Base-by-base conservation (phyloP, 352 stramenopile species). In the Blastocystis hominis region DNA sequence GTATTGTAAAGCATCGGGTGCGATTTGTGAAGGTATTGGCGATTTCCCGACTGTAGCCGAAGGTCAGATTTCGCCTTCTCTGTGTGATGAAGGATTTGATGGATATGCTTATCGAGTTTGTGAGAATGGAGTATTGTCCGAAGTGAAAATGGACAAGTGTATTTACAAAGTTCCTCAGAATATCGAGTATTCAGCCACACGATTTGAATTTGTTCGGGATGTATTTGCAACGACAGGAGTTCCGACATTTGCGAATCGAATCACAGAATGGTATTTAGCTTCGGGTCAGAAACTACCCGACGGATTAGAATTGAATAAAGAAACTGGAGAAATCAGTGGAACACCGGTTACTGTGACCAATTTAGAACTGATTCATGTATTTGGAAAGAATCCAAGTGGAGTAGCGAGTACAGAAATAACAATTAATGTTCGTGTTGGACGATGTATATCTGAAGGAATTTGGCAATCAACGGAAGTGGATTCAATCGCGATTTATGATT, bases 61-160 rank as follows among this genome's bases (percentile, higher is more conserved):
- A n/a, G 75, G 75, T 1, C 36, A 86, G 40, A 75, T 75, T 36
- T 75, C 56, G 1, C 62, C 55, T 42, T 42, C 50, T 17, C 20
- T 7, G 15, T 86, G 75, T 44, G 13, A 36, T 1, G 75, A 69
- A 10, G 75, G 75, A n/a, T 86, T 55, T 44, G 38, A n/a, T 38
- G 75, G 75, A 2, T 86, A 86, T n/a, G 20, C 62, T 10, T 86
- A 86, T 10, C 36, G 75, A 68, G 38, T 7, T 3, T 86, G 75
- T 40, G 10, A n/a, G 38, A 75, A 75, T 13, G 56, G 56, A 10
- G 34, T 55, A 44, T 13, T 86, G 62, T 36, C 50, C 42, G 62
- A 86, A 3, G 40, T 86, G 24, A 36, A 70, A 36, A 70, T 36
- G 36, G 68, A 78, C 47, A 55, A 61, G 34, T 78, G 68, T 55